A percentile compares a stretch with the other conserved stretches of the same genome.
Conservation (phyloP, 441 rosid genomes). For the Mallotus repandus region DNA sequence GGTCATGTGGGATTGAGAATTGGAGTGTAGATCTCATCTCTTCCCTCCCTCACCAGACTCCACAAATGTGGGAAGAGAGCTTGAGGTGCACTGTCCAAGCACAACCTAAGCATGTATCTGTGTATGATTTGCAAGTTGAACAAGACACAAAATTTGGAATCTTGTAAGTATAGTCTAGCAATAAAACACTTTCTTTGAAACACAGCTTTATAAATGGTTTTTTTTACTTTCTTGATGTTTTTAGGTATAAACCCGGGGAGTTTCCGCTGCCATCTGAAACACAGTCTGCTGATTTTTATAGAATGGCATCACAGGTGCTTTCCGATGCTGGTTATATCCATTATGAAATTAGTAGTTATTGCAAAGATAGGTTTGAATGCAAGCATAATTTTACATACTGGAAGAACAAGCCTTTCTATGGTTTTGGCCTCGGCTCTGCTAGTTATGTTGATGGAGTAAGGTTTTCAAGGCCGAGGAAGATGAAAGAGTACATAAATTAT, state of each 20-base stretch:
- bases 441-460: constrained; percentile 80
- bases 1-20: constrained; percentile 63
- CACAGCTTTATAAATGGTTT: neutral
- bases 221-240: constrained; percentile 16
- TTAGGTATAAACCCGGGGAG: constrained; percentile 83
- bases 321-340: constrained; percentile 63
- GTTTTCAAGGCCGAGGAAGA: constrained; percentile 84
- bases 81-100: constrained; percentile 59
- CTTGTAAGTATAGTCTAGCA: constrained; percentile 48
- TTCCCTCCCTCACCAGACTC: constrained; percentile 83
- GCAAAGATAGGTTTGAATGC: constrained; percentile 65
- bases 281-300: constrained; percentile 74
- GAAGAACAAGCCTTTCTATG: constrained; percentile 84
- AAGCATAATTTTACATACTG: constrained; percentile 84
- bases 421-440: constrained; percentile 90
- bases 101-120: constrained; percentile 72
- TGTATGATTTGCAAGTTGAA: constrained; percentile 97
- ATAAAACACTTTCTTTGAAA: neutral
- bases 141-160: constrained; percentile 82
- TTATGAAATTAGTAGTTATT: constrained; percentile 86
- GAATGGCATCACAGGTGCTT: constrained; percentile 67
- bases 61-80: constrained; percentile 86
- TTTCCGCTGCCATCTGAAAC: constrained; percentile 85
- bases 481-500: constrained; percentile 61
- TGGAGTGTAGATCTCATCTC: constrained; percentile 97